Base-by-base conservation (phyloP, 352 stramenopile genomes). In the Phytophthora pisi region DNA sequence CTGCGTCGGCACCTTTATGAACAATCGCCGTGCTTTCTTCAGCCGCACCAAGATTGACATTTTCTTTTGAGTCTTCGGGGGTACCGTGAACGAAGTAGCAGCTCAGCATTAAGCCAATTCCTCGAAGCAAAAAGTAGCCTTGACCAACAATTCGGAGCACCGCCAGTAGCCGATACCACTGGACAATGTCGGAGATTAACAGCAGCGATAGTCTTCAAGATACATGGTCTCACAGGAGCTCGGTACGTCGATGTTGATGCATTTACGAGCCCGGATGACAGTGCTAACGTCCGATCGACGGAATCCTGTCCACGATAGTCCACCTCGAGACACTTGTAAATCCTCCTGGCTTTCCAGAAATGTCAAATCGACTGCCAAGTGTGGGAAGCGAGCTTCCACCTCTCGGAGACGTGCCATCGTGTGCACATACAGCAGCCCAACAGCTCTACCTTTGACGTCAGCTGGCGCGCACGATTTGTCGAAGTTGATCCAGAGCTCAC, bases 131-230 rank as follows among this genome's bases (percentile, higher is more conserved):
- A 15, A 71, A 67, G 54, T 86, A 86, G 0, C 30, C 18, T 31
- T 86, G 77, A 3, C 72, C 77, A 23, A 68, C 62, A 15, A 56
- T 36, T 2, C 75, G 63, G 5, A 81, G 40, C 1, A 5, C n/a
- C 5, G 59, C 61, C 4, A 78, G 59, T n/a, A 74, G 9, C 15
- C 34, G 20, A 59, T 66, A 78, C 73, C 68, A 81, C 18, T 70
- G 38, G 13, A 45, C 23, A 31, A 63, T 47, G 55, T 75, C 52
- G 4, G 66, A 58, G 20, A 59, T 51, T 5, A 84, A 4, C 0
- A 66, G 11, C 78, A 79, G 1, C 78, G 73, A 40, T 78, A 78
- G 18, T 84, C 74, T 28, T 77, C 51, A 9, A 83, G 54, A 6
- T 69, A 73, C 10, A 81, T 15, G 0, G 74, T 83, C 31, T 66